Evolutionary conservation across 768 basidiomycete genomes (phyloP).

Genomic region (Steccherinum ochraceum): DNA sequence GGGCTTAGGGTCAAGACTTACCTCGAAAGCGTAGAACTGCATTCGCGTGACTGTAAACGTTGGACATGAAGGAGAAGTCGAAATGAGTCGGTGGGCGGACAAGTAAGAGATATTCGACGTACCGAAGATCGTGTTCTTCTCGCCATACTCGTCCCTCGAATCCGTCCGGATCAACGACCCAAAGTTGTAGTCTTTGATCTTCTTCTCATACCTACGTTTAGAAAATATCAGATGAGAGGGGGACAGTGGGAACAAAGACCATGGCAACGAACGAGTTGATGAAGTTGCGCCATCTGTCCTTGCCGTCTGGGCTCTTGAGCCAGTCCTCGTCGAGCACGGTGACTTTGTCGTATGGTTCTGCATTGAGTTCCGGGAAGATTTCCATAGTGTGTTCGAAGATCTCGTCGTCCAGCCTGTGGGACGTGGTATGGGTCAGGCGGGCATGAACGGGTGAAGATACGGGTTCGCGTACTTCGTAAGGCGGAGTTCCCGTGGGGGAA

Average conservation of each 20-base stretch:
- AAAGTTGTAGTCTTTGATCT: constrained; percentile 92
- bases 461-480: constrained; percentile 65
- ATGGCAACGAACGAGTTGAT: constrained; percentile 53
- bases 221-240: not conserved
- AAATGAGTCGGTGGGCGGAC: not conserved
- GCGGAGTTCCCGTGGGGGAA: constrained; percentile 67
- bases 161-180: constrained; percentile 89
- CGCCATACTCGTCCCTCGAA: constrained; percentile 73
- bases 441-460: not conserved
- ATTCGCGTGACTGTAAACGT: constrained; percentile 53
- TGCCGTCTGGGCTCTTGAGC: constrained; percentile 86
- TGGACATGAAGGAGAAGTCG: constrained; percentile 1
- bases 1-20: constrained; percentile 23
- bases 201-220: constrained; percentile 70
- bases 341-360: constrained; percentile 34
- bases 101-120: no score
- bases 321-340: constrained; percentile 76
- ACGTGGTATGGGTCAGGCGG: not conserved
- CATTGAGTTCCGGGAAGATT: constrained; percentile 72
- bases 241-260: not conserved
- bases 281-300: constrained; percentile 87
- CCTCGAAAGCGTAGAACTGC: constrained; percentile 95
- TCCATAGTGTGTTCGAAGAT: constrained; percentile 72
- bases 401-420: constrained; percentile 67
- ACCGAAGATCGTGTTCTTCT: constrained; percentile 95